Base-by-base conservation (phyloP, 768 basidiomycete species). In the Leccinum imitatum region DNA sequence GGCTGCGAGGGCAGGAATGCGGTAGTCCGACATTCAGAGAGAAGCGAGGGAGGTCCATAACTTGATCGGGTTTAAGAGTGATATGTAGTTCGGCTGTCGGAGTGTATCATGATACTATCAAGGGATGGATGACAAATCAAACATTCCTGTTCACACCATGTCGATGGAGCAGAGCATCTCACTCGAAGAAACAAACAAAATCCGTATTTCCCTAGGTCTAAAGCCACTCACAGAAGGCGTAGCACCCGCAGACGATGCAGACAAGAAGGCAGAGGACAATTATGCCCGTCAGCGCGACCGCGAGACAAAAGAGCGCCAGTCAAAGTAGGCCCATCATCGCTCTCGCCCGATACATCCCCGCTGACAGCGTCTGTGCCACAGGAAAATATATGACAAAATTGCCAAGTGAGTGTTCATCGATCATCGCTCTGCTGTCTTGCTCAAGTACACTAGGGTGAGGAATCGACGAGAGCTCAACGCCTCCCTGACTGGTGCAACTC, bases 171-270 rank as follows among this genome's bases (percentile, higher is more conserved):
- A 91, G 75, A 88, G 90, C 65, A 90, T 96, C 71, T 91, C 90
- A 69, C 84, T 96, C 70, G 93, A 95, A 70, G 93, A 95, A 80
- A 95, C 94, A 39, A 95, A 95, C 82, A 95, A 91, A 77, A 91
- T 97, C 73, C 93, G 97, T 77, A 85, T 96, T 59, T 90, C 89
- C 5, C 83, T 97, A 41, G 97, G 97, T 64, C 87, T 99, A 60
- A 93, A 95, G 72, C 95, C 97, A 46, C 83, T 98, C 58, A 90
- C 88, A 17, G 95, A 94, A 66, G 91, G 93, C 66, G 79, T 82
- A 46, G 83, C 78, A 15, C 84, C 89, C 8, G 82, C 80, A n/a
- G 80, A 86, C 70, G 84, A 86, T 69, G 87, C 84, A 64, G 95
- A 97, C 58, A 85, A 89, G 68, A 76, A 87, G 65, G 97, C 97